Percentiles rank a stretch among this genome's conserved stretches.
Evolutionary conservation across 1,284 basidiomycete genomes (phyloP).

Genomic region (Leccinum fallax): DNA sequence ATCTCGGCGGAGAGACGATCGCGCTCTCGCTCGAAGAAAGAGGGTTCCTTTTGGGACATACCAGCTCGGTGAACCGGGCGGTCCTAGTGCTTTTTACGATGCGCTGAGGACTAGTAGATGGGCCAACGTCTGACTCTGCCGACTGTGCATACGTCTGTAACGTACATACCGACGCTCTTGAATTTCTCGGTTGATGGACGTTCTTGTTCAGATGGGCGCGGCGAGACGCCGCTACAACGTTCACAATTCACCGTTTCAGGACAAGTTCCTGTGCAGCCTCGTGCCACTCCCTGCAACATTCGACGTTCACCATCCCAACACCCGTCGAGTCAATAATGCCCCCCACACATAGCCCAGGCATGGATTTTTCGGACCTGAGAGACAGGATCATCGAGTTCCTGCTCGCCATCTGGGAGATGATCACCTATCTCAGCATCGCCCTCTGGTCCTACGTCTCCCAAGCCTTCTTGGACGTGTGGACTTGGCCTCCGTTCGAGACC

Average conservation of each 20-base stretch:
- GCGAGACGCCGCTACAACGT: background rate
- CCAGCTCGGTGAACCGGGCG: background rate
- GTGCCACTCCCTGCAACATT: background rate
- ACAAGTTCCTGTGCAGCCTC: background rate
- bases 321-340: conserved; percentile 14
- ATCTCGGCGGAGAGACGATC: conserved; percentile 74
- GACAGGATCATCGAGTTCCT: conserved; percentile 19
- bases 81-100: background rate
- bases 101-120: background rate
- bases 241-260: background rate
- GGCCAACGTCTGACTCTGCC: background rate
- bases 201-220: background rate
- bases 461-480: conserved; percentile 21
- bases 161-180: background rate
- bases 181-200: background rate
- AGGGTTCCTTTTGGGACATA: conserved; percentile 49
- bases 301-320: background rate
- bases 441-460: conserved; percentile 18
- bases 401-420: conserved; percentile 16
- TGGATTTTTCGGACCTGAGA: conserved; percentile 24
- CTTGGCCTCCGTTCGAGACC: conserved; percentile 28
- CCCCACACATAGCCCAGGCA: conserved; percentile 20
- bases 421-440: conserved; percentile 5
- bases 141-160: background rate
- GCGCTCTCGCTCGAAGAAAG: conserved; percentile 80